phyloP scores from a whole-genome alignment of 495 filamentous ascomycete species.

The Viridothelium virens region DNA sequence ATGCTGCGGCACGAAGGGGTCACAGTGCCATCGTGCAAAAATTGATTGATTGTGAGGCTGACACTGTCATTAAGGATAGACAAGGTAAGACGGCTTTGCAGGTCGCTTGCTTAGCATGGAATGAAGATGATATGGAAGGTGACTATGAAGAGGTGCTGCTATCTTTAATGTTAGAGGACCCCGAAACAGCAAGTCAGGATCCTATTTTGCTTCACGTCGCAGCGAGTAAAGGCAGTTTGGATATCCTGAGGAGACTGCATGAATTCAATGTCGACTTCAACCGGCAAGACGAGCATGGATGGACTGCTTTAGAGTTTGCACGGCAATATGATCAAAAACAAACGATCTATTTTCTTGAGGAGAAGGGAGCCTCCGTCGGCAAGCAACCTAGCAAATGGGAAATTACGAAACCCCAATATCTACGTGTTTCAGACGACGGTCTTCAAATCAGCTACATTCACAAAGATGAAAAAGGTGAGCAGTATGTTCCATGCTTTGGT shows the following conservation, averaged over 20 bases:
- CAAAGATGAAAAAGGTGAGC: neutral
- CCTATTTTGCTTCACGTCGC: neutral
- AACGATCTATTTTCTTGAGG: neutral
- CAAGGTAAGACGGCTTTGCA: neutral
- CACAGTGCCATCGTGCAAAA: neutral
- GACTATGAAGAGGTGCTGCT: neutral
- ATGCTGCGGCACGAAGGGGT: neutral
- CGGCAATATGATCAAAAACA: neutral
- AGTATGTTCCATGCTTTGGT: neutral
- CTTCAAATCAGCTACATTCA: neutral
- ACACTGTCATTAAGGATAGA: neutral
- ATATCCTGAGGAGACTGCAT: neutral
- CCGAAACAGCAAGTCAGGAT: neutral
- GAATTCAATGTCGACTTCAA: neutral
- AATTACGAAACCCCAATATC: neutral
- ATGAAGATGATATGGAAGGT: neutral
- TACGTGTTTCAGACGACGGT: neutral
- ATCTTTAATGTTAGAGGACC: neutral
- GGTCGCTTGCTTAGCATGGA: neutral
- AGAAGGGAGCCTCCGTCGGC: neutral
- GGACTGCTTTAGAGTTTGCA: neutral
- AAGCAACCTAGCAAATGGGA: neutral
- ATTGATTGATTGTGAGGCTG: neutral
- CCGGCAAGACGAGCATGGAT: neutral
- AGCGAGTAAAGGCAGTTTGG: neutral